Base-by-base conservation (phyloP, 352 stramenopile genomes). In the Paralagenidium karlingii region DNA sequence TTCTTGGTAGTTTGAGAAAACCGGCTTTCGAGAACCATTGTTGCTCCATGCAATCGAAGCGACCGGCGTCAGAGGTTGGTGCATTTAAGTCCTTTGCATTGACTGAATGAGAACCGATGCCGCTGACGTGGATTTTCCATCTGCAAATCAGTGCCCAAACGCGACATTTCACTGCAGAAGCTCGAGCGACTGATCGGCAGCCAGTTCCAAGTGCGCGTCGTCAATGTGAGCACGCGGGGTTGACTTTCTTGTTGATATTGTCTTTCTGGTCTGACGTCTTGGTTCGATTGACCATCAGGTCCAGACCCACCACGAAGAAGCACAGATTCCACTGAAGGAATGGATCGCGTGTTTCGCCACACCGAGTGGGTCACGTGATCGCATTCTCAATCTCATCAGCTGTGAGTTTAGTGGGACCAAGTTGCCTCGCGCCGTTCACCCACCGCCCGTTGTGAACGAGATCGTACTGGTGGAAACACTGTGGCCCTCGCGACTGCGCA, bases 401-500 rank as follows among this genome's bases (percentile, higher is more conserved):
- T 51, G 64, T 34, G 58, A 68, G 37, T 68, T 54, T 40, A 53
- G 40, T 13, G 52, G 47, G 25, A 68, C 54, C 8, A 46, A 47
- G n/a, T 51, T 68, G n/a, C 51, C 49, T 18, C 36, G 19, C 12
- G 11, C 62, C 8, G 48, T 65, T 15, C 40, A 38, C 0, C 49
- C 56, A 15, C 62, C 62, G n/a, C 48, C 50, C 13, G 38, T 64
- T 7, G 47, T 75, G 16, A 43, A 34, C 12, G 53, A 70, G 10
- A 56, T 75, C 27, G 59, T 58, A 22, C 70, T 58, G 62, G 51
- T 70, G 32, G 59, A 75, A 22, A 45, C 47, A 13, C 48, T 58
- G 24, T 71, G 60, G 60, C 28, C 47, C 1, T 40, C 40, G 16
- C 28, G 11, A 48, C 19, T n/a, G n/a, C n/a, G n/a, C n/a, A n/a